A percentile compares a stretch with the other conserved stretches of the same genome.
Evolutionary conservation across 2,329 filamentous ascomycete genomes (phyloP).

Genomic region (Curvularia lunata): DNA sequence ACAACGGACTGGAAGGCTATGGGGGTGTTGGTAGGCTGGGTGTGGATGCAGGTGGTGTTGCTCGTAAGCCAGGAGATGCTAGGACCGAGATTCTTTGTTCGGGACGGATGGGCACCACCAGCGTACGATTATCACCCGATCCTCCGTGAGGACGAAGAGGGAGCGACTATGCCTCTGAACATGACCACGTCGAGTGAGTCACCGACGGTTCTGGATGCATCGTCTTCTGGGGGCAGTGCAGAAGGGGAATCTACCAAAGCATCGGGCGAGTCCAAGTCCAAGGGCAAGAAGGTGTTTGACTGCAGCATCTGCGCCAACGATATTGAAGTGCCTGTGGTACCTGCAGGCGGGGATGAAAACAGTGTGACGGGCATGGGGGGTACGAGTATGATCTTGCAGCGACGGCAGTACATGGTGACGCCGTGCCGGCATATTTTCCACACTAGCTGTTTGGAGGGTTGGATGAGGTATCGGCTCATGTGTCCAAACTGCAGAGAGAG

Average conservation of each 20-base stretch:
- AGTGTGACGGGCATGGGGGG: conserved; percentile 54
- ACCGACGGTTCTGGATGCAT: conserved; percentile 18
- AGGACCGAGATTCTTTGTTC: conserved; percentile 86
- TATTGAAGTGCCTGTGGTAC: conserved; percentile 84
- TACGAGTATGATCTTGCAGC: conserved; percentile 69
- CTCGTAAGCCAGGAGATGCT: conserved; percentile 84
- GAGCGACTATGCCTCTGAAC: conserved; percentile 77
- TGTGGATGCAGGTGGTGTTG: conserved; percentile 83
- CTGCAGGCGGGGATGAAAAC: conserved; percentile 50
- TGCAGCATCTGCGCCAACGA: conserved; percentile 95
- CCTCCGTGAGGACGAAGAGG: conserved; percentile 82
- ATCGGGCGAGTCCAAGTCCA: conserved; percentile 56
- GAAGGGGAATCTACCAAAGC: conserved; percentile 21
- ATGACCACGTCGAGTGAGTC: conserved; percentile 47
- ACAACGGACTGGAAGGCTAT: conserved; percentile 71
- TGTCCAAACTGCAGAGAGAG: conserved; percentile 95
- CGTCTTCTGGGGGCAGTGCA: conserved; percentile 16
- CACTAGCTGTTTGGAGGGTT: conserved; percentile 86
- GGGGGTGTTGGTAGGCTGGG: conserved; percentile 71
- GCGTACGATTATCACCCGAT: conserved; percentile 97
- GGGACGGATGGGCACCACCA: conserved; percentile 67
- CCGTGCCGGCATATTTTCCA: conserved; percentile 97
- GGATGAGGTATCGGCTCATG: conserved; percentile 92
- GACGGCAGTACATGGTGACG: conserved; percentile 93
- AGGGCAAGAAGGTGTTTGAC: conserved; percentile 72